Base-by-base conservation (phyloP, 2,329 filamentous ascomycete species). In the Sporothrix mexicana region DNA sequence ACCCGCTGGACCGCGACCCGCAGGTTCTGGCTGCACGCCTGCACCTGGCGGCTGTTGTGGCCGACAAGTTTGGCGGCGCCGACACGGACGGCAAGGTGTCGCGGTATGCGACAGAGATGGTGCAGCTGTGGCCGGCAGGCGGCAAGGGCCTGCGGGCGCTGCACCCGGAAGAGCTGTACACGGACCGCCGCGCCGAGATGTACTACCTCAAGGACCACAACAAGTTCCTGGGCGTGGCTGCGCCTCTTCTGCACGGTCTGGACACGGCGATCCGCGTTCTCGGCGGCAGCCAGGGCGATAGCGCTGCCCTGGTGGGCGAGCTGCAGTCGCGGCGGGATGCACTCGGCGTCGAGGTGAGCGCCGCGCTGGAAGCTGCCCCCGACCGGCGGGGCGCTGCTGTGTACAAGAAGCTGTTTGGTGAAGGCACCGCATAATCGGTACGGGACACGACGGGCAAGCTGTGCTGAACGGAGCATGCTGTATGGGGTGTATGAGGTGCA, bases 211-310 rank as follows among this genome's bases (percentile, higher is more conserved):
- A 66, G 36, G 47, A 78, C 43, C 75, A 77, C 70, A 81, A 80
- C 78, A 80, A 80, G 73, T 83, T 83, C 73, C 62, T 84, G 20
- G 73, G 75, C 59, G 69, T 80, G n/a, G 80, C 79, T 2, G 74
- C 80, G 10, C 82, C 82, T 55, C 77, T 84, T 41, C 76, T 85
- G 68, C 79, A 82, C 77, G 87, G 85, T 23, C 80, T 88, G 70
- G 80, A 83, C 55, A 74, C 83, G 74, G 84, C 87, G 15, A 78
- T 81, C 57, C 78, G 85, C 74, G 79, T 86, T 15, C 77, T 86
- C 59, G 78, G 79, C 55, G 69, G 36, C 57, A 64, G 51, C 64
- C 36, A 69, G 36, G 55, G 59, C 36, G 79, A 77, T 17, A 66
- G 59, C 12, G 68, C 73, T 5, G 69, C 67, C 59, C 77, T 84